Percentiles rank a stretch among this genome's conserved stretches.
Conservation (phyloP, 345 rosid genomes). For the Dipteronia dyeriana region DNA sequence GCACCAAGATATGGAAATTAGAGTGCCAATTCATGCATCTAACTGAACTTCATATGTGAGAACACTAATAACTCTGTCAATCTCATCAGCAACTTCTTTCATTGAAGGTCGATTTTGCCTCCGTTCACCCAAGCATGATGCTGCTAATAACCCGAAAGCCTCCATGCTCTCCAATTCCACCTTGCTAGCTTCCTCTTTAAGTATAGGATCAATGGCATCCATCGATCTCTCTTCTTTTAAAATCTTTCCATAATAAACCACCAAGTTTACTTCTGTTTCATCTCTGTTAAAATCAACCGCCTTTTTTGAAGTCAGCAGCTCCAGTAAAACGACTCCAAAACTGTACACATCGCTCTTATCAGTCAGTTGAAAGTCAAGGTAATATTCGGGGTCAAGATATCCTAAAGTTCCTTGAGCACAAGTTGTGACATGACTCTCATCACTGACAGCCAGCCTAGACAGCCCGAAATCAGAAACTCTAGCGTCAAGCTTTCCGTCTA, state of each 20-base stretch:
- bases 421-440: slow-evolving; percentile 42
- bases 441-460: slow-evolving; percentile 39
- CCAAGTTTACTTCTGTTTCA: slow-evolving; percentile 35
- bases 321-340: slow-evolving; percentile 43
- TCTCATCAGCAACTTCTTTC: slow-evolving; percentile 42
- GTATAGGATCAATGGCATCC: slow-evolving; percentile 27
- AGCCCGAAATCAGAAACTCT: slow-evolving; percentile 53
- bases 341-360: slow-evolving; percentile 44
- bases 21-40: neutral
- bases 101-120: slow-evolving; percentile 38
- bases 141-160: slow-evolving; percentile 36
- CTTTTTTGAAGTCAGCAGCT: slow-evolving; percentile 36
- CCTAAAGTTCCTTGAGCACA: slow-evolving; percentile 57
- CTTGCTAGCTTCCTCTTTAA: slow-evolving; percentile 29
- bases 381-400: slow-evolving; percentile 52
- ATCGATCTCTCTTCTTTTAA: slow-evolving; percentile 29
- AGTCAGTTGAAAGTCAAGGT: slow-evolving; percentile 41
- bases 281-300: slow-evolving; percentile 42
- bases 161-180: slow-evolving; percentile 36
- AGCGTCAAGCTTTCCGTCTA: slow-evolving; percentile 41
- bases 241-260: slow-evolving; percentile 25
- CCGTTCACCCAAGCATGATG: slow-evolving; percentile 34
- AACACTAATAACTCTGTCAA: slow-evolving; percentile 29
- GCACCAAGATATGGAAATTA: neutral
- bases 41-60: neutral